phyloP scores from a whole-genome alignment of 805 yeast species.

The Hanseniaspora thailandica region DNA sequence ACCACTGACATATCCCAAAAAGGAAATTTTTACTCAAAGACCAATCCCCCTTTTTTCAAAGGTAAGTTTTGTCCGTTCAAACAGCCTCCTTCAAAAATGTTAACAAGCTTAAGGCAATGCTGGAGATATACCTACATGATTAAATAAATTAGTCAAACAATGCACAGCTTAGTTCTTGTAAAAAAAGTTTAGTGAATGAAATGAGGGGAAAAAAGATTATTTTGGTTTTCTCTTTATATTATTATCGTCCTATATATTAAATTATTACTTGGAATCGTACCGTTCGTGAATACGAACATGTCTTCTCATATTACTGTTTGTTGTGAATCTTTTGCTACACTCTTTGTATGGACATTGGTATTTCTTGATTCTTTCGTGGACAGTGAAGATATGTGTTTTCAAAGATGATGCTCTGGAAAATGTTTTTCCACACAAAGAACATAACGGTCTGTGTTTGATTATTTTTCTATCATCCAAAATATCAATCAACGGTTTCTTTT shows the following conservation, averaged over 20 bases:
- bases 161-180: too few relatives aligned
- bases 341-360: slow-evolving; percentile 47
- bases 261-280: not conserved
- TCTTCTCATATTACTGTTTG: slow-evolving; percentile 27
- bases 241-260: not conserved
- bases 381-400: slow-evolving; percentile 57
- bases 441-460: slow-evolving; percentile 22
- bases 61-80: too few relatives aligned
- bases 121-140: too few relatives aligned
- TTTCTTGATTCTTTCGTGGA: slow-evolving; percentile 88
- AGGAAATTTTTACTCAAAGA: not conserved
- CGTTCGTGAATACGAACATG: slow-evolving; percentile 25
- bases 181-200: not conserved
- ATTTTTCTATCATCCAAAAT: not conserved
- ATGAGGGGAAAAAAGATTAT: too few relatives aligned
- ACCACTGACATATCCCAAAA: not conserved
- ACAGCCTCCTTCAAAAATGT: too few relatives aligned
- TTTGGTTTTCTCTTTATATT: not conserved
- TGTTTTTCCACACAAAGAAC: slow-evolving; percentile 61
- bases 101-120: too few relatives aligned
- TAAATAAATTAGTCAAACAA: too few relatives aligned
- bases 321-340: slow-evolving; percentile 53
- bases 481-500: not conserved
- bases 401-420: slow-evolving; percentile 83
- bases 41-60: too few relatives aligned